Conservation (phyloP, 1,139 yeast genomes). For the Petasospora fabianii region DNA sequence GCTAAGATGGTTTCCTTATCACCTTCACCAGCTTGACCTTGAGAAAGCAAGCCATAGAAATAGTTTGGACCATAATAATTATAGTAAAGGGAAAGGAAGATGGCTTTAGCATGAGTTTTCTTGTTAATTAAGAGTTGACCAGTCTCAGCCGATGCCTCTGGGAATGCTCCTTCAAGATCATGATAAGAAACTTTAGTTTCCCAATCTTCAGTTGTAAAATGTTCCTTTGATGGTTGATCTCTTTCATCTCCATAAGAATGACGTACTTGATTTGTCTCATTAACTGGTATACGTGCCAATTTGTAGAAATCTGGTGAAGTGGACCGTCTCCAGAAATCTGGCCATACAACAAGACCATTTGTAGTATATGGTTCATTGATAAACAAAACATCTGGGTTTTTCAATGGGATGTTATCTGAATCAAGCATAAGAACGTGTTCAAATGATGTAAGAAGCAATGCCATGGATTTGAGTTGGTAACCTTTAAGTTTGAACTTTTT, state of each 20-base stretch:
- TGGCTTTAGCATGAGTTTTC: conserved; percentile 57
- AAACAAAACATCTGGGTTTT: conserved; percentile 53
- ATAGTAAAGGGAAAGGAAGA: conserved; percentile 69
- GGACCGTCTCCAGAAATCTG: conserved; percentile 66
- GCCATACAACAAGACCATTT: conserved; percentile 51
- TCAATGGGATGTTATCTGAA: conserved; percentile 68
- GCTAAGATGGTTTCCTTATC: conserved; percentile 87
- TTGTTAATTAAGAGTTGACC: conserved; percentile 76
- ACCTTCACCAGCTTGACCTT: conserved; percentile 86
- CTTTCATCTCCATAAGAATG: conserved; percentile 35
- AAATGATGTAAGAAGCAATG: conserved; percentile 68
- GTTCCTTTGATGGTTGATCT: conserved; percentile 23
- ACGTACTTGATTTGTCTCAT: conserved; percentile 38
- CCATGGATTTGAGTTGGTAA: conserved; percentile 75
- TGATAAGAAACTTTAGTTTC: conserved; percentile 50
- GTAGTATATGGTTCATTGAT: conserved; percentile 31
- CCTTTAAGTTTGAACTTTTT: conserved; percentile 50
- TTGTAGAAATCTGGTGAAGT: conserved; percentile 59
- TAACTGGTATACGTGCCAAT: conserved; percentile 45
- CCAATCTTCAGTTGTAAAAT: conserved; percentile 22
- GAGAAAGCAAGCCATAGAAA: conserved; percentile 76
- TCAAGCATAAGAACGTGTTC: conserved; percentile 71
- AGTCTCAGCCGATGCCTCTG: conserved; percentile 78
- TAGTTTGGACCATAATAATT: conserved; percentile 74
- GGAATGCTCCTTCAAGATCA: conserved; percentile 66